phyloP scores from a whole-genome alignment of 1,139 yeast genomes.

The Saccharomycopsis crataegensis region DNA sequence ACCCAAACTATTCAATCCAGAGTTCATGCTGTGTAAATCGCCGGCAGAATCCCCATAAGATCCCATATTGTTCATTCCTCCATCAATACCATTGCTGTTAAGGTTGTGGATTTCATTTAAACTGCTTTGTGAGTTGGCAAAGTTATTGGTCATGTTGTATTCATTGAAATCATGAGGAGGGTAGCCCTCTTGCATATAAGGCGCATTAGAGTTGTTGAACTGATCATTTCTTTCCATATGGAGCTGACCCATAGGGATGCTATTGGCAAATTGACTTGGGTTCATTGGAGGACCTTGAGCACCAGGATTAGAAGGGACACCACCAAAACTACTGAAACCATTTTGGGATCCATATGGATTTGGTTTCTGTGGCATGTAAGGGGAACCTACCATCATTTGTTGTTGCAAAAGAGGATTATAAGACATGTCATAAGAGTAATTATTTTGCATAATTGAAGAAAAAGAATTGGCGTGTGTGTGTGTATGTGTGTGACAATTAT shows the following conservation, averaged over 20 bases:
- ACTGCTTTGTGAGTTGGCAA: constrained; percentile 1
- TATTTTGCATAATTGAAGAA: constrained; percentile 3
- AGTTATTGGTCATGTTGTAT: constrained; percentile 1
- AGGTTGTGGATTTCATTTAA: neutral
- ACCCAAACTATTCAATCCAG: constrained; percentile 4
- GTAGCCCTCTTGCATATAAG: constrained; percentile 8
- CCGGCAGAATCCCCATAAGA: constrained; percentile 4
- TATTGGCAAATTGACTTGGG: constrained; percentile 1
- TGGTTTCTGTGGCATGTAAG: constrained; percentile 38
- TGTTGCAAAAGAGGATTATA: constrained; percentile 46
- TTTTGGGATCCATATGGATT: constrained; percentile 22
- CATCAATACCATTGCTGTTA: constrained; percentile 2
- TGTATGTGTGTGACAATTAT: neutral
- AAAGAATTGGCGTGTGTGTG: neutral
- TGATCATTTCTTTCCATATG: constrained; percentile 18
- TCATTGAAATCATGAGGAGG: constrained; percentile 9
- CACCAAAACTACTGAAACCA: constrained; percentile 22
- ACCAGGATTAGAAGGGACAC: constrained; percentile 3
- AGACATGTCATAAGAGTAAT: constrained; percentile 28
- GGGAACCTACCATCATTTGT: constrained; percentile 46
- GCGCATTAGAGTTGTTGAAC: constrained; percentile 3
- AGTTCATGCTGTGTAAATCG: neutral
- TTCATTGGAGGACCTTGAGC: constrained; percentile 6
- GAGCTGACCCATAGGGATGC: constrained; percentile 2
- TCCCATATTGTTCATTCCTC: neutral